Percentiles rank a stretch among this genome's conserved stretches.
These are phyloP conservation scores for Metschnikowia kunwiensis DNA, from an alignment of 805 yeast genomes.

Conservation along the genomic window DNA sequence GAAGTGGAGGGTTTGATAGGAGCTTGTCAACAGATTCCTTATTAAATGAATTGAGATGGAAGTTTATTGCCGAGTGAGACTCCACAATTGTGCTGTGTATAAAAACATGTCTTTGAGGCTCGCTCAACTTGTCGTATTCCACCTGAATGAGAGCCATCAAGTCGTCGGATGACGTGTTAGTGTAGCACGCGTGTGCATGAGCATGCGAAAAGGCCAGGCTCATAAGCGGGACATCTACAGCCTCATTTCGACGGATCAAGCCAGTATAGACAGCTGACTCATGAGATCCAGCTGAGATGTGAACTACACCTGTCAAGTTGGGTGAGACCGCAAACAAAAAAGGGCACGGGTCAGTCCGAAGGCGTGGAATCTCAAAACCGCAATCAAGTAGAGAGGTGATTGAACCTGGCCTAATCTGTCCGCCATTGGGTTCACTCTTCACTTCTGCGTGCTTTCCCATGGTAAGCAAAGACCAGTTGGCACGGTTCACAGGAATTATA, in stretches of 20 bases:
- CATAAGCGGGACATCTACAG: constrained; percentile 33
- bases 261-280: constrained; percentile 5
- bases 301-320: constrained; percentile 42
- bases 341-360: constrained; percentile 19
- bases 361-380: constrained; percentile 49
- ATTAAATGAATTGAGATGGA: constrained; percentile 59
- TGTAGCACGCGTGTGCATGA: constrained; percentile 70
- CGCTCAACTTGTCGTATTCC: constrained; percentile 14
- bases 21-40: constrained; percentile 75
- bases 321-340: constrained; percentile 47
- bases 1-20: constrained; percentile 73
- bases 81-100: constrained; percentile 52
- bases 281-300: constrained; percentile 15
- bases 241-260: constrained; percentile 2
- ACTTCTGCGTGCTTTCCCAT: neutral
- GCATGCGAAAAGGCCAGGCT: constrained; percentile 59
- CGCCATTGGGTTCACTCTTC: neutral
- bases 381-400: constrained; percentile 48
- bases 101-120: constrained; percentile 26
- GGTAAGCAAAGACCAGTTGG: constrained; percentile 22
- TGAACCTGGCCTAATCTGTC: constrained; percentile 22
- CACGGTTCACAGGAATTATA: constrained; percentile 45
- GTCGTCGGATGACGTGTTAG: constrained; percentile 67
- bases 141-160: constrained; percentile 53
- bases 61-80: constrained; percentile 70